phyloP scores from a whole-genome alignment of 768 basidiomycete genomes.

The Suillus placidus region DNA sequence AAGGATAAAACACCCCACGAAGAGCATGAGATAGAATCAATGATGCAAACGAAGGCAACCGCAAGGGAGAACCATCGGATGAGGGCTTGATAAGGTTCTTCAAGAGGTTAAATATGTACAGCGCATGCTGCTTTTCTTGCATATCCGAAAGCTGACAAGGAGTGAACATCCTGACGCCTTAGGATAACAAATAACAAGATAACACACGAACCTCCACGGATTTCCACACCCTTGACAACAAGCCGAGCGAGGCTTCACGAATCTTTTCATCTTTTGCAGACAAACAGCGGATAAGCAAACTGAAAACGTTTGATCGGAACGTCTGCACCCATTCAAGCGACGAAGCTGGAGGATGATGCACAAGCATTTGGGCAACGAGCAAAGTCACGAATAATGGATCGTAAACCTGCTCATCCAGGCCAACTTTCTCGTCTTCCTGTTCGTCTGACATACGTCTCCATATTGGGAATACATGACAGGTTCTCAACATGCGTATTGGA shows the following conservation, averaged over 20 bases:
- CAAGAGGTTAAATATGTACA: constrained; percentile 69
- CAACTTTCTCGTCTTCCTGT: constrained; percentile 20
- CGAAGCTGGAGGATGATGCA: constrained; percentile 56
- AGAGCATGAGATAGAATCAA: constrained; percentile 84
- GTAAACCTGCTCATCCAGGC: constrained; percentile 53
- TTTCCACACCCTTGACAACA: constrained; percentile 63
- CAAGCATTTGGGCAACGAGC: constrained; percentile 67
- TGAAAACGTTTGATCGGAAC: constrained; percentile 80
- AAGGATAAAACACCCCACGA: constrained; percentile 82
- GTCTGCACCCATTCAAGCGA: constrained; percentile 58
- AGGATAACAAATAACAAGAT: neutral
- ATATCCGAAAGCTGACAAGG: constrained; percentile 58
- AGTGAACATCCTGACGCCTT: neutral
- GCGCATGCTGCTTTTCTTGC: constrained; percentile 75
- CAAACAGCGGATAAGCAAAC: constrained; percentile 71
- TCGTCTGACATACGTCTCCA: constrained; percentile 56
- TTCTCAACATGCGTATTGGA: constrained; percentile 64
- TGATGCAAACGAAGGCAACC: constrained; percentile 77
- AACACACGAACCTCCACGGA: constrained; percentile 58
- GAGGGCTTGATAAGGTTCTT: constrained; percentile 56
- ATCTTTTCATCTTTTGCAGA: constrained; percentile 65
- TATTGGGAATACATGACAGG: constrained; percentile 70
- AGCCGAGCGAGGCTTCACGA: constrained; percentile 61
- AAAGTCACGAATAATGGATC: constrained; percentile 80
- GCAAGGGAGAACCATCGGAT: constrained; percentile 41